Evolutionary conservation across 1,284 basidiomycete species (phyloP).

Genomic region (Serendipita sp.): DNA sequence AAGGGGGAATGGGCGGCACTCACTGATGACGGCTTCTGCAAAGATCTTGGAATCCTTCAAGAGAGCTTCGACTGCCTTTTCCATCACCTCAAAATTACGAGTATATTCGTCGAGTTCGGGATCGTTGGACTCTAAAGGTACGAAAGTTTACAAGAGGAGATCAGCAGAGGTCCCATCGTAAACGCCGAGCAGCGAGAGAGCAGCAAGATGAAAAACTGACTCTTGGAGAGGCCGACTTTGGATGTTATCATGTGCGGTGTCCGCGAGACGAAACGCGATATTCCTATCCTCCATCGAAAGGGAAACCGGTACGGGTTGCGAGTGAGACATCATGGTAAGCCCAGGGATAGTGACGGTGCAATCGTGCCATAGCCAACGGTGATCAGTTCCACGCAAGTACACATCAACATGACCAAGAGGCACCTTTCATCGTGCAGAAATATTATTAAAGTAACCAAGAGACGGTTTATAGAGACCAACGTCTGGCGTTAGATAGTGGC

Average conservation of each 20-base stretch:
- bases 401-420: constrained; percentile 6
- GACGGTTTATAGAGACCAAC: too few relatives aligned
- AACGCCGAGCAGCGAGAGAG: constrained; percentile 9
- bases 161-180: neutral
- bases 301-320: neutral
- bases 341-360: too few relatives aligned
- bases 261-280: constrained; percentile 21
- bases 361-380: too few relatives aligned
- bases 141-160: constrained; percentile 4
- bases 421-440: neutral
- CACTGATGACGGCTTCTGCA: constrained; percentile 67
- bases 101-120: constrained; percentile 77
- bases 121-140: constrained; percentile 57
- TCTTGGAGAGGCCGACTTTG: constrained; percentile 82
- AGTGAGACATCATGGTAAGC: neutral
- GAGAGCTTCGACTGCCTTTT: constrained; percentile 76
- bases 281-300: constrained; percentile 6
- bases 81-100: constrained; percentile 63
- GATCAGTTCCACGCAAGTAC: neutral
- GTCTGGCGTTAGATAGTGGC: too few relatives aligned
- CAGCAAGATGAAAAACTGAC: constrained; percentile 34
- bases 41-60: constrained; percentile 85
- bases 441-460: too few relatives aligned
- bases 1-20: constrained; percentile 18
- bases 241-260: constrained; percentile 78